phyloP scores from a whole-genome alignment of 225 moss, liverwort and hornwort species.

The Neckera pumila region DNA sequence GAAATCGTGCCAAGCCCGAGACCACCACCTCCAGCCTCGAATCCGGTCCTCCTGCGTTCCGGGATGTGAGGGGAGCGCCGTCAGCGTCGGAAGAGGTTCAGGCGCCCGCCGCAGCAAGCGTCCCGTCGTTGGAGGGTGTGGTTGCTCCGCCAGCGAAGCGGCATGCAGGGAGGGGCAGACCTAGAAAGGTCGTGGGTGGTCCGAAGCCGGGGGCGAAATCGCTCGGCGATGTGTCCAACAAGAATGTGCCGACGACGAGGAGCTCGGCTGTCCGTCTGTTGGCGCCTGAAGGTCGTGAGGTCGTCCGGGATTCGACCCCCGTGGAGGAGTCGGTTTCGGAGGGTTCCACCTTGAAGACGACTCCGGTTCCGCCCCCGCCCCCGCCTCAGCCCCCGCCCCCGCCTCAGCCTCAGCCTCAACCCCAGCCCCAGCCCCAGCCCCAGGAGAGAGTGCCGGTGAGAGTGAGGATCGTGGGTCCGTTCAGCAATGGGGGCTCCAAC shows the following conservation, averaged over 20 bases:
- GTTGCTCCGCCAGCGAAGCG: slow-evolving; percentile 6
- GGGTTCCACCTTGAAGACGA: slow-evolving; percentile 12
- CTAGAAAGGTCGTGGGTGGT: slow-evolving; percentile 26
- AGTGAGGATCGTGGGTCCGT: slow-evolving; percentile 36
- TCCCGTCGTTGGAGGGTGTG: slow-evolving; percentile 4
- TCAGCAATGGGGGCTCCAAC: slow-evolving; percentile 38
- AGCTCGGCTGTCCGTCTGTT: slow-evolving; percentile 23
- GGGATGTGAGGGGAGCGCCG: slow-evolving; percentile 23
- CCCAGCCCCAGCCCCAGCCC: neutral
- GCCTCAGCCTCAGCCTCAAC: neutral
- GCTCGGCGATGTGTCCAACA: slow-evolving; percentile 19
- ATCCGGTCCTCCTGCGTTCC: neutral
- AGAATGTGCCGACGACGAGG: slow-evolving; percentile 38
- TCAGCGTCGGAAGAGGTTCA: slow-evolving; percentile 21
- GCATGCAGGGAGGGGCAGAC: slow-evolving; percentile 33
- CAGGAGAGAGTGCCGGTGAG: slow-evolving; percentile 22
- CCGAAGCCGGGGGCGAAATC: slow-evolving; percentile 9
- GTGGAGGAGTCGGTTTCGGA: slow-evolving; percentile 16
- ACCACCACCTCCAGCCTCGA: slow-evolving; percentile 17
- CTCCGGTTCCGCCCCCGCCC: neutral
- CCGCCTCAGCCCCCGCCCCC: neutral
- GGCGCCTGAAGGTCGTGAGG: slow-evolving; percentile 19
- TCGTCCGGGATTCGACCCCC: slow-evolving; percentile 4
- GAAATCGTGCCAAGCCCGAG: slow-evolving; percentile 46
- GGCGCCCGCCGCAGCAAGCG: slow-evolving; percentile 3